These are phyloP conservation scores for Tetrahymena thermophila DNA, from an alignment of 73 alveolate species.

Conservation along the genomic window DNA sequence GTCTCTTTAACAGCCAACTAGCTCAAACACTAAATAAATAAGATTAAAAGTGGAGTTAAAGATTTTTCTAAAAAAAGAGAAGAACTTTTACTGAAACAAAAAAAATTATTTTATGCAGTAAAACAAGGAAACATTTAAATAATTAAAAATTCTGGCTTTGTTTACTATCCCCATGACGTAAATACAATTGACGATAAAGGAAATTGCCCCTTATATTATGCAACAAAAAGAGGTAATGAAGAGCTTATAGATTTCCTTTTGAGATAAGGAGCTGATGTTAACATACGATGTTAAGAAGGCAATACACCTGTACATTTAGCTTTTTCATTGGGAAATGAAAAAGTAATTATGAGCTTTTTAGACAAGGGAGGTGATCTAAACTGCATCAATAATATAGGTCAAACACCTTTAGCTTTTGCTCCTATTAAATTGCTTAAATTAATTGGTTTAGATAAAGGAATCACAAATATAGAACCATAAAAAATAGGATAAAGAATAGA, in stretches of 20 bases:
- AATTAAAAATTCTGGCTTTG: neutral
- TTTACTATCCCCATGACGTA: neutral
- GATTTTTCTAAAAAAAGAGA: neutral
- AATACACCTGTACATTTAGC: neutral
- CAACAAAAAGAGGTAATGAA: neutral
- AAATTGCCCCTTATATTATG: neutral
- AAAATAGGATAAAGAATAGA: neutral
- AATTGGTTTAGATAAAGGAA: neutral
- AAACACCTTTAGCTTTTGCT: neutral
- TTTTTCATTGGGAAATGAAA: neutral
- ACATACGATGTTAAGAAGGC: neutral
- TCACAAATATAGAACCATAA: neutral
- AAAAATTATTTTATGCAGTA: neutral
- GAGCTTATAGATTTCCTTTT: neutral
- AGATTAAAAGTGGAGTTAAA: neutral
- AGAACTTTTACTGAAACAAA: neutral
- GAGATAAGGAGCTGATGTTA: neutral
- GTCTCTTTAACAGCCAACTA: neutral
- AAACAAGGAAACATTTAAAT: neutral
- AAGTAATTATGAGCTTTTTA: neutral
- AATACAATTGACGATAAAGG: neutral
- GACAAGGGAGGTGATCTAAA: neutral
- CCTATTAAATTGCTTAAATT: neutral
- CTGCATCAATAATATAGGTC: neutral
- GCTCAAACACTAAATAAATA: neutral